Base-by-base conservation (phyloP, 306 rosid species). In the Begonia peltatifolia region DNA sequence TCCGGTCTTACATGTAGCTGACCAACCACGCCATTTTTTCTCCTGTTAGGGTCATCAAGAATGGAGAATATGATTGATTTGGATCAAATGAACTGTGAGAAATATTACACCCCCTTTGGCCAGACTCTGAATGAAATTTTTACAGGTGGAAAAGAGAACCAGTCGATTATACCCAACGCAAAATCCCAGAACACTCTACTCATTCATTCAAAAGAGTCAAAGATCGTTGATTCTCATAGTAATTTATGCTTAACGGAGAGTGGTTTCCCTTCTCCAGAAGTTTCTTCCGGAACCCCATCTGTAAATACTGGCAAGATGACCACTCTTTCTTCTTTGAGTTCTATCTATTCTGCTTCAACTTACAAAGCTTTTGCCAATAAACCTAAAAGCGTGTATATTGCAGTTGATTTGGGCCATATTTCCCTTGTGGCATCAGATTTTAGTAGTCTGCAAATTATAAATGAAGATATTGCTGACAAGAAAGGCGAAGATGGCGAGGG, bases 61-160 rank as follows among this genome's bases (percentile, higher is more conserved):
- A 81, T 66, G 59, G 96, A 84, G 59, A 80, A 74, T 79, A 63
- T 79, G 35, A 63, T 81, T 36, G 94, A 87, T 67, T 67, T 87
- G 22, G 92, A 83, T 64, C 96, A 81, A 54, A 66, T 79, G 35
- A 61, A 60, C 64, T 25, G 41, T 23, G 82, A 76, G 62, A 66
- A 65, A 69, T 14, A 63, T 13, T 66, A 48, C 60, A 63, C 75
- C 55, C 61, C 81, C 30, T 59, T 61, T 58, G 76, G 50, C 47
- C 87, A 68, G 61, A 67, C 69, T 56, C 59, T 71, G 52, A 72
- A 71, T 62, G 79, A 76, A 50, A 63, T 71, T 54, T 74, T 71
- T 65, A 59, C 41, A 9, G 94, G 81, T 72, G 79, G 81, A 53
- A 64, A 67, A 69, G 79, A 66, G 41, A 53, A 61, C n/a, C 84